Base-by-base conservation (phyloP, 306 rosid genomes). In the Quercus suber region DNA sequence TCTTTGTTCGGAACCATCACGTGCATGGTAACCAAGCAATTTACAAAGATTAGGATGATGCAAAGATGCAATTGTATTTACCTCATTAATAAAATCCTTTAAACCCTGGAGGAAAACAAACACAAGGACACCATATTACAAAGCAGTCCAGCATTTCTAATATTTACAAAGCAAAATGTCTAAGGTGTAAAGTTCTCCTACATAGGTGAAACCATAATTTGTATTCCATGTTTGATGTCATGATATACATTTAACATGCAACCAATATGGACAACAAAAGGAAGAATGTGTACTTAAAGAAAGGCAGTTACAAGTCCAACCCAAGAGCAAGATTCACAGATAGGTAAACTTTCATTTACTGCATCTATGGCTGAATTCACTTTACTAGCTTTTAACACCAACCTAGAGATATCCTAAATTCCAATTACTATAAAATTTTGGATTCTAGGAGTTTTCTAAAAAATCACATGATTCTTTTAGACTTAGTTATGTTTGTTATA, bases 41-140 rank as follows among this genome's bases (percentile, higher is more conserved):
- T 91, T 96, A 76, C 99, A 96, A 43, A 96, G 97, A 86, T 93
- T 93, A 74, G 98, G 98, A 81, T 96, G 98, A 80, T 96, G 99
- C 92, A 96, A 77, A 73, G 93, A 80, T 61, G 97, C 87, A 49
- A 93, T 84, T 71, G 92, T 96, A 80, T 87, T 88, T 41, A 93
- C 91, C 87, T 93, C 99, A 21, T 64, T 88, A 68, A 86, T 87
- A 81, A 96, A 96, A 73, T 96, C 99, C 92, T 88, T 96, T 73
- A 91, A 81, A 60, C 90, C 99, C 99, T 96, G 90, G 76, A 85
- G 75, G 68, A 81, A 73, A 55, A 78, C 19, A 72, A 61, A 77
- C 28, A 67, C 9, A 51, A 52, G 41, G 33, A 69, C 78, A 79
- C 60, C 57, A 43, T 79, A 67, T 73, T 43, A 76, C 72, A 78